phyloP scores from a whole-genome alignment of 169 alveolate genomes.

The Plasmodium gallinaceum region DNA sequence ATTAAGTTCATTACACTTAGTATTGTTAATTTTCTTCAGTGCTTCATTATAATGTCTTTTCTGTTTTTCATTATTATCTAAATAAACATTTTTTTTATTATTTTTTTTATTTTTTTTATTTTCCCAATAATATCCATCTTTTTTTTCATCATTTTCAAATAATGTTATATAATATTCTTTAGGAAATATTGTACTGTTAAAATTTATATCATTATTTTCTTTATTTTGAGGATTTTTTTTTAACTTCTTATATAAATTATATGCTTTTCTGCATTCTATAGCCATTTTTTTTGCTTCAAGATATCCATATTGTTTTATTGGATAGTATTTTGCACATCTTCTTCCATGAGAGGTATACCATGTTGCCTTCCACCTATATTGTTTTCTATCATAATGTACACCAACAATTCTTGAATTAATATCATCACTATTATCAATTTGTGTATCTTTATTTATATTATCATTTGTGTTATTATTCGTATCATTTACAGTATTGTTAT shows the following conservation, averaged over 20 bases:
- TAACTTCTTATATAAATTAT: slow-evolving; percentile 41
- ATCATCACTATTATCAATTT: slow-evolving; percentile 74
- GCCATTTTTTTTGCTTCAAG: slow-evolving; percentile 86
- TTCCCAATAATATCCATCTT: slow-evolving; percentile 41
- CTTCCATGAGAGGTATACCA: slow-evolving; percentile 85
- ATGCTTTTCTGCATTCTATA: slow-evolving; percentile 76
- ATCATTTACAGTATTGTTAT: not conserved
- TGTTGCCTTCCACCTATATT: slow-evolving; percentile 86
- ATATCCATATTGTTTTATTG: slow-evolving; percentile 83
- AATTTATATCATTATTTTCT: slow-evolving; percentile 18
- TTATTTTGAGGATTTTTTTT: slow-evolving; percentile 40
- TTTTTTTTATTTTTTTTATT: slow-evolving; percentile 34
- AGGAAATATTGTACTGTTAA: slow-evolving; percentile 45
- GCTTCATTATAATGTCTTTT: slow-evolving; percentile 47
- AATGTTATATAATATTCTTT: slow-evolving; percentile 61
- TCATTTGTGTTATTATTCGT: slow-evolving; percentile 29
- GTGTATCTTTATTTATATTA: slow-evolving; percentile 34
- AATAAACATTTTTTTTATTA: not conserved
- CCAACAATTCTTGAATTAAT: slow-evolving; percentile 79
- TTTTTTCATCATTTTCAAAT: slow-evolving; percentile 73
- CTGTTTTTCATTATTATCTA: slow-evolving; percentile 34
- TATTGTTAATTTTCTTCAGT: slow-evolving; percentile 27
- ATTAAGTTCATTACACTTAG: not conserved
- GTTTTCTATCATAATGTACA: slow-evolving; percentile 84
- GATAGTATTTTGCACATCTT: slow-evolving; percentile 82